Base-by-base conservation (phyloP, 139 green algal genomes). In the Micractinium conductrix region DNA sequence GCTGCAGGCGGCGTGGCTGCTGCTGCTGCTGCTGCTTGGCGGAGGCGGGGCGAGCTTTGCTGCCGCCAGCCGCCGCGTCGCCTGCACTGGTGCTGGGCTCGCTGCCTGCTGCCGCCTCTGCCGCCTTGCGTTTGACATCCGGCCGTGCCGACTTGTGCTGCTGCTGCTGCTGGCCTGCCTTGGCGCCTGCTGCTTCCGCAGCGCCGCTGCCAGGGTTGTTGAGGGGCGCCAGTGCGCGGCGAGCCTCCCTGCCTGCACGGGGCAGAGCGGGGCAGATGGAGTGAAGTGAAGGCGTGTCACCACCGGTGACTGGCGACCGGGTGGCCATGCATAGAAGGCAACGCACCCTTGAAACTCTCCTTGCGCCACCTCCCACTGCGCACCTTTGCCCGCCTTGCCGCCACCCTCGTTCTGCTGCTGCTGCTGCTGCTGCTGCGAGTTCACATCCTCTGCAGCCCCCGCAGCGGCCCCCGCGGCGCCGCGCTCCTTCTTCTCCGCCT, bases 151-250 rank as follows among this genome's bases (percentile, higher is more conserved):
- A 63, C 53, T 62, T 62, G 53, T 19, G 19, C 24, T 33, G 37
- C 21, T 68, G 33, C 35, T 73, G 79, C 63, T 88, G 74, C 28
- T 68, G 74, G 33, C 4, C 22, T 16, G n/a, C 38, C 21, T 16
- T 17, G 35, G 37, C 75, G 70, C 35, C 35, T 38, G 40, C 30
- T 37, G 26, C 37, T 37, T 50, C 70, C 53, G 35, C 72, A 42
- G 37, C 40, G 43, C 53, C 53, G 53, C 19, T 62, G 53, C 53
- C 53, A 21, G 72, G 40, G 44, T 28, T 89, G 35, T 42, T 79
- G 12, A 89, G 83, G 70, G 74, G 37, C 43, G 78, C 85, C 75
- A 89, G 55, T 0, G 74, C 85, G 26, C 40, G 48, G 24, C 85
- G 40, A 62, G 53, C 42, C n/a, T 74, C 78, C 53, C 65, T 43